Base-by-base conservation (phyloP, 768 basidiomycete species). In the Vararia minispora region DNA sequence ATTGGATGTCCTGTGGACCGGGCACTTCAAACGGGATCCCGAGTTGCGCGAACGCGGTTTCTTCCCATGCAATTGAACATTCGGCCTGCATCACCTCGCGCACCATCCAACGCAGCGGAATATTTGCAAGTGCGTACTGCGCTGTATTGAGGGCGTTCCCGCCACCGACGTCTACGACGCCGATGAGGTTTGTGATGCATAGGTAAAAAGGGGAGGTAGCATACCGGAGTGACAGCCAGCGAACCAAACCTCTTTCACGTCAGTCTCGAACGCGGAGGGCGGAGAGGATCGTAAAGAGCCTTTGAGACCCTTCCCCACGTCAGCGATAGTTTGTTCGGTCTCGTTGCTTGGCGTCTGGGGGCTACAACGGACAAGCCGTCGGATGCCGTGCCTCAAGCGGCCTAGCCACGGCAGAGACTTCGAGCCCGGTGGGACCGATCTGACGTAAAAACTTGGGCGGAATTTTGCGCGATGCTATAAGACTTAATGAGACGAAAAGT, bases 401-500 rank as follows among this genome's bases (percentile, higher is more conserved):
- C n/a, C n/a, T n/a, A n/a, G n/a, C n/a, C n/a, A n/a, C n/a, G n/a
- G n/a, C n/a, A n/a, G n/a, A n/a, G n/a, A n/a, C n/a, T n/a, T n/a
- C n/a, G n/a, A n/a, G n/a, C n/a, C n/a, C n/a, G n/a, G n/a, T n/a
- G n/a, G n/a, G n/a, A n/a, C n/a, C n/a, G n/a, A n/a, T n/a, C n/a
- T n/a, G n/a, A n/a, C n/a, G 48, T 74, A 85, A 14, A 66, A 48
- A 45, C 76, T 80, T 2, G 82, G 78, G 21, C 63, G 56, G 51
- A 76, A 86, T 51, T 68, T 74, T 13, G 70, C 64, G 25, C 82
- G 79, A 42, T 65, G 78, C 78, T n/a, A n/a, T n/a, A n/a, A n/a
- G n/a, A n/a, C n/a, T n/a, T n/a, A n/a, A n/a, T n/a, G n/a, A n/a
- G n/a, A n/a, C n/a, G n/a, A n/a, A n/a, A n/a, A n/a, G n/a, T n/a